These are phyloP conservation scores for Curvularia verruculosa DNA, from an alignment of 2,329 filamentous ascomycete genomes.

Conservation along the genomic window DNA sequence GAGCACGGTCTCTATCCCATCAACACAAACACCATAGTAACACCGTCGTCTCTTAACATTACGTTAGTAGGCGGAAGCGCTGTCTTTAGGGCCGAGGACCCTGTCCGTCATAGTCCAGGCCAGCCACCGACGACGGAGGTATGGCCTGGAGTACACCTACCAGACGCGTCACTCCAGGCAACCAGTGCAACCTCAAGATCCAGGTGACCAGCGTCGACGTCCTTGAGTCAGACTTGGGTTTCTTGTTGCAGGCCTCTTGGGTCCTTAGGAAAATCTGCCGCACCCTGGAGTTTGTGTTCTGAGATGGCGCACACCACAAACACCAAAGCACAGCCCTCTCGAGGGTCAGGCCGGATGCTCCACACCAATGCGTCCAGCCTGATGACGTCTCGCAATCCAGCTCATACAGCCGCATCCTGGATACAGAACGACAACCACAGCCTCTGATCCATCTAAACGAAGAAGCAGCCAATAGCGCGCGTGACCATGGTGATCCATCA, in stretches of 20 bases:
- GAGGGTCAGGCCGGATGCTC: neutral
- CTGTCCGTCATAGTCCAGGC: neutral
- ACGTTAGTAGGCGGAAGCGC: neutral
- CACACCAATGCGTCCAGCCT: neutral
- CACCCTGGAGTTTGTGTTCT: neutral
- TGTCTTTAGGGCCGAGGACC: neutral
- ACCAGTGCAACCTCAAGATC: neutral
- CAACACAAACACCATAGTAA: neutral
- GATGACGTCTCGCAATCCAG: neutral
- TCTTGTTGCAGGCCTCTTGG: neutral
- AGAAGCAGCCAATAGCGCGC: neutral
- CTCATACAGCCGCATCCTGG: neutral
- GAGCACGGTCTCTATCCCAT: neutral
- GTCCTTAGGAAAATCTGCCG: neutral
- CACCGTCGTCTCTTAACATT: neutral
- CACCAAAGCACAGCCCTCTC: slow-evolving; percentile 3
- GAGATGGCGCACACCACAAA: neutral
- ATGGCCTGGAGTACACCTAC: neutral
- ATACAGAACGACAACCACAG: neutral
- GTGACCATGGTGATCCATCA: slow-evolving; percentile 5
- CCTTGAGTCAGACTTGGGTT: neutral
- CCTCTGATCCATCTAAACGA: neutral
- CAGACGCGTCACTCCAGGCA: slow-evolving; percentile 1
- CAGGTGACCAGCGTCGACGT: neutral
- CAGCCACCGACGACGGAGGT: neutral